Conservation (phyloP, 306 rosid species). For the Corylus heterophylla region DNA sequence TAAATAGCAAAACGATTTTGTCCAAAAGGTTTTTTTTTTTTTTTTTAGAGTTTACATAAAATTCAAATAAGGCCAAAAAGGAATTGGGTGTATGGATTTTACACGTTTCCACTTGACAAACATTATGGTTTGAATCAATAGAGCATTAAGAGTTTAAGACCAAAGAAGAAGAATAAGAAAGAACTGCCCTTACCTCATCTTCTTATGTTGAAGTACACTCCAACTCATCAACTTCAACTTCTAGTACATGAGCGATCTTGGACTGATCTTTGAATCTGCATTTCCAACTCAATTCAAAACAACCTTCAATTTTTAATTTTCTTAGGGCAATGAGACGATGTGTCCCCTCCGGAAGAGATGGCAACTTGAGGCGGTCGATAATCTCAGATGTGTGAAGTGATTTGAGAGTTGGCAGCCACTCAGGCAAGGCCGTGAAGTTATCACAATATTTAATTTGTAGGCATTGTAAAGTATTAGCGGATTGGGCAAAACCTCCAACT, state of each 20-base stretch:
- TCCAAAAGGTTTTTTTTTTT: too few species aligned
- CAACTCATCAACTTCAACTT: not conserved
- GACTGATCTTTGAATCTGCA: not conserved
- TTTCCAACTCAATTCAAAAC: not conserved
- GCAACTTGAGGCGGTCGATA: not conserved
- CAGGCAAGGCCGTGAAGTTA: slow-evolving; percentile 18
- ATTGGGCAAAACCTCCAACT: slow-evolving; percentile 23
- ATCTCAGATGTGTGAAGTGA: not conserved
- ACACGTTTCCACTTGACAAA: too few species aligned
- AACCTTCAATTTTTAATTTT: not conserved
- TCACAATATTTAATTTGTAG: not conserved
- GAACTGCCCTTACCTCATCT: too few species aligned
- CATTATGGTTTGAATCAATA: too few species aligned
- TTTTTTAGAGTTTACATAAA: too few species aligned
- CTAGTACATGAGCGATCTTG: slow-evolving; percentile 8
- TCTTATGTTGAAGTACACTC: too few species aligned
- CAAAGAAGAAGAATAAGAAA: too few species aligned
- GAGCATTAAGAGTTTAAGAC: too few species aligned
- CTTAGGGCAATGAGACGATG: slow-evolving; percentile 7
- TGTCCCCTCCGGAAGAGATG: slow-evolving; percentile 19
- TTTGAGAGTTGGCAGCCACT: slow-evolving; percentile 27
- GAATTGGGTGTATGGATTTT: too few species aligned
- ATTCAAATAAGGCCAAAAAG: too few species aligned
- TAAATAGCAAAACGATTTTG: too few species aligned
- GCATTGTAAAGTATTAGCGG: slow-evolving; percentile 11